Conservation (phyloP, 345 rosid species). For the Brassica juncea region DNA sequence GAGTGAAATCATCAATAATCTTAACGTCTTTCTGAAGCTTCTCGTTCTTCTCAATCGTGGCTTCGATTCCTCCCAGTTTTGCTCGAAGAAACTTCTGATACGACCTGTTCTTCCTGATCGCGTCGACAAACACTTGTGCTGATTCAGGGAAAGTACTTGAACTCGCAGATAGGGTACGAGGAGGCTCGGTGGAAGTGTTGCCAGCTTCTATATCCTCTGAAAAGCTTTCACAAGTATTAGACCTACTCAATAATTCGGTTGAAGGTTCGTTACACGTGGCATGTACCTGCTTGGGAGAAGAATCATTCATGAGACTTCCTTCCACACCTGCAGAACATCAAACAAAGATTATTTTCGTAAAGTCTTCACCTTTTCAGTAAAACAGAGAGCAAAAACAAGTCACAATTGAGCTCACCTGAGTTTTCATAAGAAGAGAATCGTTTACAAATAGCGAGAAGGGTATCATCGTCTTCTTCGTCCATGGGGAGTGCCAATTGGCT, state of each 20-base stretch:
- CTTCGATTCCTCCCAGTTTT: slow-evolving; percentile 65
- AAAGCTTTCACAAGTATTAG: slow-evolving; percentile 41
- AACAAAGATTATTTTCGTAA: background rate
- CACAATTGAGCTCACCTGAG: slow-evolving; percentile 38
- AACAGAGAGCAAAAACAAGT: background rate
- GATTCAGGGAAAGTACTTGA: slow-evolving; percentile 58
- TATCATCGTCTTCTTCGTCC: slow-evolving; percentile 56
- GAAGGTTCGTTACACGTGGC: slow-evolving; percentile 31
- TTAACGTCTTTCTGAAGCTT: slow-evolving; percentile 64
- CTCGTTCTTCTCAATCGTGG: slow-evolving; percentile 75
- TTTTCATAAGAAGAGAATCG: slow-evolving; percentile 61
- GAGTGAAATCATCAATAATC: slow-evolving; percentile 61
- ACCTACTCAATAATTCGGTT: slow-evolving; percentile 33
- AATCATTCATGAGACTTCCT: slow-evolving; percentile 30
- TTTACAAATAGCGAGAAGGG: slow-evolving; percentile 54
- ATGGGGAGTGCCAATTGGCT: slow-evolving; percentile 43
- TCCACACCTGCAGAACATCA: slow-evolving; percentile 26
- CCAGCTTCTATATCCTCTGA: slow-evolving; percentile 30
- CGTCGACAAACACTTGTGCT: slow-evolving; percentile 60
- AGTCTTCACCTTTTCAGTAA: background rate
- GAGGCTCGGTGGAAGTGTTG: slow-evolving; percentile 35
- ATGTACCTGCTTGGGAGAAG: slow-evolving; percentile 28
- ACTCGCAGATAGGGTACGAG: slow-evolving; percentile 25
- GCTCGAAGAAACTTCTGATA: slow-evolving; percentile 61
- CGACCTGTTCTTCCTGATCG: slow-evolving; percentile 73